Base-by-base conservation (phyloP, 129 eudicot genomes). In the Lactuca saligna region DNA sequence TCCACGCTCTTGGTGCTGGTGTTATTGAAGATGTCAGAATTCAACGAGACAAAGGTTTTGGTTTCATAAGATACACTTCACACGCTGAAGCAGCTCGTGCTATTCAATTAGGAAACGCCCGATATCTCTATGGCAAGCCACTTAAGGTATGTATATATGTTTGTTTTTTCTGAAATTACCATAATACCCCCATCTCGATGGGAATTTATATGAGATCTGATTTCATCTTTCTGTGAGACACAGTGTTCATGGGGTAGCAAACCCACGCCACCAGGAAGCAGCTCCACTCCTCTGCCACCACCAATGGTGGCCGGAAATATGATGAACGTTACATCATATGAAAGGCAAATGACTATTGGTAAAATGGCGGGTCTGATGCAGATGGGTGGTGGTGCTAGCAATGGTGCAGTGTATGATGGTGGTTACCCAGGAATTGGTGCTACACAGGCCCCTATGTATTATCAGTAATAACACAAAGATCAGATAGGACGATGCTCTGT, bases 191-290 rank as follows among this genome's bases (percentile, higher is more conserved):
- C 15, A 25, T 46, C 29, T 10, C 55, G 10, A 57, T 25, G 29
- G 29, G 2, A 25, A 25, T 25, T 25, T 25, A 25, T 25, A 25
- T 25, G 29, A 25, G 29, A 25, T 57, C 8, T 44, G 7, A 78
- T 70, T 64, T 44, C 2, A 29, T 10, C 4, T 7, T 9, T 51
- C 44, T 78, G 25, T 66, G 53, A 17, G 3, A 64, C 58, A 48
- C 79, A 84, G 89, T 84, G 89, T 57, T 81, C 89, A 17, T 84
- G 89, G 89, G 98, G 98, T 33, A 86, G 86, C 74, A 92, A 92
- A 80, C 96, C 98, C 8, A 92, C 95, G 3, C 98, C 82, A 3
- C 86, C 89, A 0, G 89, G 89, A 51, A 75, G 75, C 78, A 76
- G 82, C 69, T 84, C 89, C 25, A 78, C 76, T 34, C 89, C 89